Evolutionary conservation across 768 basidiomycete genomes (phyloP), one percentile per base, ranked within the genome.

Genomic region (Strobilomyces confusus): DNA sequence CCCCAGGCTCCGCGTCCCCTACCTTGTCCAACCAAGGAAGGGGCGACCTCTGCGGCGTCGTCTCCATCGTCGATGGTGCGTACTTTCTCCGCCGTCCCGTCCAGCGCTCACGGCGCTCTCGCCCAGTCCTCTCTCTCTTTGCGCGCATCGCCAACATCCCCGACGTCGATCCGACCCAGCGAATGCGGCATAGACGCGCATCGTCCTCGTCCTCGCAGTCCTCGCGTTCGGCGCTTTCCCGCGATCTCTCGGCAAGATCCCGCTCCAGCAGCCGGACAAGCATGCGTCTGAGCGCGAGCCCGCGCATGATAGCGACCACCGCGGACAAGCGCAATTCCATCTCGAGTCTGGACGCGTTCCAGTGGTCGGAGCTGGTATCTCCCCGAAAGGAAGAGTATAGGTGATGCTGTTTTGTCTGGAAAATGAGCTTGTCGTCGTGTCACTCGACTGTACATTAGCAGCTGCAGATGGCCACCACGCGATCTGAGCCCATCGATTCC

Each of bases 51-150:
- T 82, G 77, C 9, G 90, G 90, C 14, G 79, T 92, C n/a, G 85
- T 91, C 11, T 91, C 90, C 14, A 79, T 87, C 54, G 87, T 89
- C 22, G 90, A 92, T 63, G 83, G 90, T 92, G 62, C 54, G 83
- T 74, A 5, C 14, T 20, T 42, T 4, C 26, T 29, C 17, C 2
- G 4, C 20, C 25, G 11, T 26, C 33, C 7, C 33, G 13, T 32
- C 22, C 44, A 15, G 22, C n/a, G 22, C 38, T 52, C 15, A 30
- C 47, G 23, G 4, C n/a, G 44, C 13, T 37, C 41, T 47, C 48
- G 40, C 45, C 33, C 55, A 89, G 89, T 91, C 45, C 79, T 92
- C 25, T 89, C 89, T 3, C 72, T 88, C 25, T 92, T 92, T 63
- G 90, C 89, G 0, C 84, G 79, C 43, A 68, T 86, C 40, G 89